phyloP scores from a whole-genome alignment of 192 early-diverging fungal species.

The Coemansia asiatica region DNA sequence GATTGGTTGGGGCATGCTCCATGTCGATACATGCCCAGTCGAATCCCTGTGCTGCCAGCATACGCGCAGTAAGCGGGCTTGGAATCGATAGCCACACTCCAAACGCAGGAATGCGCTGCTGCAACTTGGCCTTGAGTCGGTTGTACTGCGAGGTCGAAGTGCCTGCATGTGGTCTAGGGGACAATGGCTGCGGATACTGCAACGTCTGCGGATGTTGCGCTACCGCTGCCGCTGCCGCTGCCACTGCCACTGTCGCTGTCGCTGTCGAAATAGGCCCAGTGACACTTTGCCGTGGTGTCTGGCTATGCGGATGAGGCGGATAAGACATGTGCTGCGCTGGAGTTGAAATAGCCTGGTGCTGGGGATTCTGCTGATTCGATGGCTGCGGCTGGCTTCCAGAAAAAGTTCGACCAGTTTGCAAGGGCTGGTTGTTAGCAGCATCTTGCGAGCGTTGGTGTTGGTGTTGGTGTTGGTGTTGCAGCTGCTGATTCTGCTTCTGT shows the following conservation, averaged over 20 bases:
- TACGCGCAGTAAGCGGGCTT: conserved; percentile 46
- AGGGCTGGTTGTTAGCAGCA: conserved; percentile 9
- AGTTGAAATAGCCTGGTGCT: neutral
- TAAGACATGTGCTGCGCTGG: neutral
- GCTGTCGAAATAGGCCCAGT: neutral
- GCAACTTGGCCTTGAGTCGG: conserved; percentile 37
- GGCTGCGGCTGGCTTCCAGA: neutral
- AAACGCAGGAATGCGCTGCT: conserved; percentile 39
- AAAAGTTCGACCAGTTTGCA: neutral
- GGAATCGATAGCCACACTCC: conserved; percentile 55
- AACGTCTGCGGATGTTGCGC: neutral
- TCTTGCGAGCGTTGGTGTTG: conserved; percentile 9
- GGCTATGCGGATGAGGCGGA: neutral
- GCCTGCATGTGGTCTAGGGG: conserved; percentile 12
- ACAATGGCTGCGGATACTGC: conserved; percentile 15
- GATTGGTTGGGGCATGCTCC: conserved; percentile 51
- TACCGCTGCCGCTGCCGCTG: neutral
- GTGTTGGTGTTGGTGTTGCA: conserved; percentile 13
- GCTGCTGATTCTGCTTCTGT: conserved; percentile 19
- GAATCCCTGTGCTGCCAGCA: conserved; percentile 47
- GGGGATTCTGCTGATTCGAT: conserved; percentile 1
- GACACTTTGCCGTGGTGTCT: neutral
- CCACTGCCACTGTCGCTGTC: no score
- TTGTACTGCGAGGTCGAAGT: conserved; percentile 16
- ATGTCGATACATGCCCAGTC: conserved; percentile 59